Conservation (phyloP, 768 basidiomycete genomes). For the Panaeolus cyanescens region DNA sequence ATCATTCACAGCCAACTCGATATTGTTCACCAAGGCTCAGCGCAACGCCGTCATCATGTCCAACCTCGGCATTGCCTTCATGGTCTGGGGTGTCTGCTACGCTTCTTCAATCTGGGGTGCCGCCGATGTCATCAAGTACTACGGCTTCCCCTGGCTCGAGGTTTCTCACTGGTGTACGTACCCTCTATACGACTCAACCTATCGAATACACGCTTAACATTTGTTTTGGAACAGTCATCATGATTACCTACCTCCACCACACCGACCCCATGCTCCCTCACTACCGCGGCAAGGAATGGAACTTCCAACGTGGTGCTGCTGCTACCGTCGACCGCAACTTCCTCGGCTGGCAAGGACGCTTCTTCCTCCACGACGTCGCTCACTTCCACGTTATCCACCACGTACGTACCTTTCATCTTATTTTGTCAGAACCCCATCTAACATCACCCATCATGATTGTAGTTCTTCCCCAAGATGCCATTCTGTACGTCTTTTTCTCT, state of each 20-base stretch:
- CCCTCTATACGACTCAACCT: background rate
- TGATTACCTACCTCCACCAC: slow-evolving; percentile 67
- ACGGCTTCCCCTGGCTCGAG: slow-evolving; percentile 54
- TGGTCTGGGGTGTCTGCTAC: slow-evolving; percentile 41
- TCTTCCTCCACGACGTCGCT: slow-evolving; percentile 66
- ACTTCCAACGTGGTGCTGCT: slow-evolving; percentile 61
- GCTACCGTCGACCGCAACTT: slow-evolving; percentile 60
- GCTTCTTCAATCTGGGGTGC: slow-evolving; percentile 39
- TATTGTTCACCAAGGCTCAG: slow-evolving; percentile 57
- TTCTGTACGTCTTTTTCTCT: slow-evolving; percentile 41
- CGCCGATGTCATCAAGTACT: slow-evolving; percentile 46
- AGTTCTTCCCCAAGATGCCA: slow-evolving; percentile 65
- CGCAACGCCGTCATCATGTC: slow-evolving; percentile 55
- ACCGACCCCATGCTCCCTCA: slow-evolving; percentile 58
- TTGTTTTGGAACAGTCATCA: slow-evolving; percentile 34
- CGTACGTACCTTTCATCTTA: slow-evolving; percentile 28
- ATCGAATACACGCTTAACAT: background rate
- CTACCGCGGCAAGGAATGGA: slow-evolving; percentile 60
- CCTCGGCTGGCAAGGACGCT: slow-evolving; percentile 64
- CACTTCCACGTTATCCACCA: slow-evolving; percentile 66
- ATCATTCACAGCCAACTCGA: slow-evolving; percentile 46
- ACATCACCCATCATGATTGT: slow-evolving; percentile 11
- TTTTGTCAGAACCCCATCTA: background rate
- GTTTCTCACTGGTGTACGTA: slow-evolving; percentile 58
- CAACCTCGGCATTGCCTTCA: slow-evolving; percentile 55